A percentile compares a stretch with the other conserved stretches of the same genome.
Evolutionary conservation across 257 asterid species (phyloP).

Genomic region (Primulina eburnea): DNA sequence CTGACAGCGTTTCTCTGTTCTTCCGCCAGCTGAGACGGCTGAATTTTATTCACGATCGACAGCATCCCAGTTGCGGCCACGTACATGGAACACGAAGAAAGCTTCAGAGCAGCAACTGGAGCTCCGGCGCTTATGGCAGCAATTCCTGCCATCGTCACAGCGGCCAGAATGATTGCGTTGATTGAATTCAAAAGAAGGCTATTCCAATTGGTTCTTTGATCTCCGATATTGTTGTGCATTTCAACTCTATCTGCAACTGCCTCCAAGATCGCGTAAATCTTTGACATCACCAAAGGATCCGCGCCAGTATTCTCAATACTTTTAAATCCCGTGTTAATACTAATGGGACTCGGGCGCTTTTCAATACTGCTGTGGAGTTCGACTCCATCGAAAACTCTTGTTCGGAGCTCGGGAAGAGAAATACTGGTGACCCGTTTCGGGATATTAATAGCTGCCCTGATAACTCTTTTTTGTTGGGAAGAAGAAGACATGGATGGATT

Average conservation of each 20-base stretch:
- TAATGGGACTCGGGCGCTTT: constrained; percentile 25
- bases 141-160: constrained; percentile 36
- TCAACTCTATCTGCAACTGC: constrained; percentile 59
- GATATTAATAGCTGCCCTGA: constrained; percentile 27
- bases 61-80: constrained; percentile 39
- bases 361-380: not conserved
- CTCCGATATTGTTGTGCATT: constrained; percentile 55
- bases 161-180: constrained; percentile 42
- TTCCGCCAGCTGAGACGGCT: constrained; percentile 51
- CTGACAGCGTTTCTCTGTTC: constrained; percentile 47
- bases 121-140: constrained; percentile 28
- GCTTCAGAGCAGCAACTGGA: constrained; percentile 20
- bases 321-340: not conserved
- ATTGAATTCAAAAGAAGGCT: constrained; percentile 41
- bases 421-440: constrained; percentile 25
- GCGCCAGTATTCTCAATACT: not conserved
- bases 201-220: constrained; percentile 61
- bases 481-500: constrained; percentile 11
- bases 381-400: constrained; percentile 2
- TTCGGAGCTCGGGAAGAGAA: constrained; percentile 27
- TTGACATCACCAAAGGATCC: constrained; percentile 29
- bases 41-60: constrained; percentile 31
- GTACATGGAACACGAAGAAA: constrained; percentile 32
- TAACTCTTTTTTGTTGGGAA: not conserved
- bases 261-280: constrained; percentile 53